Evolutionary conservation across 192 early-diverging fungal species (phyloP).

Genomic region (Diversispora epigaea): DNA sequence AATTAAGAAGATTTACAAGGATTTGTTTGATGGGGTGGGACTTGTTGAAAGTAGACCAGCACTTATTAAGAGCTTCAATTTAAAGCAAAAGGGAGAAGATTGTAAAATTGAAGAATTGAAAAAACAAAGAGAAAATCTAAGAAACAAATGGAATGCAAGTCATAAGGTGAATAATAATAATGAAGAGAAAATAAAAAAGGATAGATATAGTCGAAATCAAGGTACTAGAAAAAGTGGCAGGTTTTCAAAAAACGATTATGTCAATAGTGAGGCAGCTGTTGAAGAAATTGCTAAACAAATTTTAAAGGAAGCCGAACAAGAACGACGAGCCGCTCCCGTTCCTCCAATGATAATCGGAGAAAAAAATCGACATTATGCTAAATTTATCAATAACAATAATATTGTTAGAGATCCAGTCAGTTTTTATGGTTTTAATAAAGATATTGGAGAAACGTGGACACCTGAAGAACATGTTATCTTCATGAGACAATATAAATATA

Average conservation of each 20-base stretch:
- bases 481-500: constrained; percentile 61
- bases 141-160: no score
- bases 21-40: no score
- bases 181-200: no score
- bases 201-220: no score
- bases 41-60: no score
- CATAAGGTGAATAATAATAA: no score
- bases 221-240: no score
- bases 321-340: constrained; percentile 69
- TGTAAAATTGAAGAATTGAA: no score
- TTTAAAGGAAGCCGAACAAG: constrained; percentile 68
- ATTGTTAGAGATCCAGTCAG: constrained; percentile 55
- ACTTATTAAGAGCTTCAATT: no score
- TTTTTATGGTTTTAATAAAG: constrained; percentile 62
- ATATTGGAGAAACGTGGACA: constrained; percentile 63
- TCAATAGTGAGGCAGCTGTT: constrained; percentile 76
- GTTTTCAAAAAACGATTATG: constrained; percentile 53
- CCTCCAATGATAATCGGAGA: constrained; percentile 71
- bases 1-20: no score
- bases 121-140: no score
- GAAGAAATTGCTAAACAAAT: constrained; percentile 69
- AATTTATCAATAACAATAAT: constrained; percentile 62
- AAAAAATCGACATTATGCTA: constrained; percentile 50
- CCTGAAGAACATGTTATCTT: constrained; percentile 64
- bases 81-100: no score